Evolutionary conservation across 371 early-diverging fungal species (phyloP).

Genomic region (Saksenaea vasiformis): DNA sequence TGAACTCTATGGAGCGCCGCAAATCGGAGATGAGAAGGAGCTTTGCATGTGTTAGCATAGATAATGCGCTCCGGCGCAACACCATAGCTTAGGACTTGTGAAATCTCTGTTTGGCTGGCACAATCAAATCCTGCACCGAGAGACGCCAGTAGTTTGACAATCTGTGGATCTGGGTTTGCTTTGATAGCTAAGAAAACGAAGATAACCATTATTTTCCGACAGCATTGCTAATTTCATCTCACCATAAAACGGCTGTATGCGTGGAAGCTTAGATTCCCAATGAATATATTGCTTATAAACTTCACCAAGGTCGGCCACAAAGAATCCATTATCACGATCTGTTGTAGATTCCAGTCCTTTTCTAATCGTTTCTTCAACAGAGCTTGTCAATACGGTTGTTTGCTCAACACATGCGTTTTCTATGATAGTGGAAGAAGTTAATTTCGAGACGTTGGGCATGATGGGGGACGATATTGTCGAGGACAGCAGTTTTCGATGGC

Average conservation of each 20-base stretch:
- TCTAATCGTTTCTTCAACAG: constrained; percentile 36
- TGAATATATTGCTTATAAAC: constrained; percentile 82
- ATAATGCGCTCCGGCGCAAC: constrained; percentile 83
- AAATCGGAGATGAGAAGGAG: constrained; percentile 89
- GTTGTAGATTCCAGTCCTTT: constrained; percentile 39
- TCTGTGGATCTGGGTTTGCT: constrained; percentile 90
- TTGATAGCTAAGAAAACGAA: constrained; percentile 79
- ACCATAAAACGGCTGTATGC: constrained; percentile 95
- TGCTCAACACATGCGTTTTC: not conserved
- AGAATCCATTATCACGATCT: constrained; percentile 88
- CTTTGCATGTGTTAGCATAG: constrained; percentile 98
- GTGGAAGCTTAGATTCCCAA: constrained; percentile 83
- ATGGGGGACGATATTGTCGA: too few relatives aligned
- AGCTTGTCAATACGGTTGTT: constrained; percentile 21
- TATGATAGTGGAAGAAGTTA: too few relatives aligned
- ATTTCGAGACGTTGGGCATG: too few relatives aligned
- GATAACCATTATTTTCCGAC: constrained; percentile 7
- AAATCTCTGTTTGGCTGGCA: constrained; percentile 85
- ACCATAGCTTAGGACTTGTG: constrained; percentile 78
- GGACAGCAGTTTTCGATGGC: too few relatives aligned
- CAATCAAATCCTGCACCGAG: constrained; percentile 95
- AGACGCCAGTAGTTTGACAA: constrained; percentile 79
- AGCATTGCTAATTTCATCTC: constrained; percentile 20
- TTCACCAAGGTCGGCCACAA: constrained; percentile 90
- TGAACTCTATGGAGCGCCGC: constrained; percentile 76